Conservation (phyloP, 306 rosid genomes). For the Psophocarpus tetragonolobus region DNA sequence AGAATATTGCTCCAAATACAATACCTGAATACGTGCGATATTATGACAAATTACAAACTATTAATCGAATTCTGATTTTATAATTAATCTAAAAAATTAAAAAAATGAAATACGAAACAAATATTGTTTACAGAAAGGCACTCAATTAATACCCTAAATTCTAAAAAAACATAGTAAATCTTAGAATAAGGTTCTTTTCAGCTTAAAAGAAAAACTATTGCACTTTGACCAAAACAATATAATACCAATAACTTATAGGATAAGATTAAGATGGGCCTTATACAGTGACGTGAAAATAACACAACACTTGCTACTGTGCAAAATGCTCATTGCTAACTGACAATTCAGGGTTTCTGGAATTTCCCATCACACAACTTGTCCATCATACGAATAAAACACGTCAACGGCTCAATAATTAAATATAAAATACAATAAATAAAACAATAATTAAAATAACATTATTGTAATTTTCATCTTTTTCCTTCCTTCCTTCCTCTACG, state of each 20-base stretch:
- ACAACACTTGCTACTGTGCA: not conserved
- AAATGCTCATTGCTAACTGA: not conserved
- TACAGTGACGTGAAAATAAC: not conserved
- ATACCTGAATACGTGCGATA: not conserved
- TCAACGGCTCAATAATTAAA: not conserved
- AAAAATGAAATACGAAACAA: no score
- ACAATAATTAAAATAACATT: not conserved
- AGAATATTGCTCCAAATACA: no score
- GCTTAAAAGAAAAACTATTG: not conserved
- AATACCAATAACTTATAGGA: not conserved
- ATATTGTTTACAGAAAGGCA: not conserved
- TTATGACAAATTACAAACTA: not conserved
- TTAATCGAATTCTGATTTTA: not conserved
- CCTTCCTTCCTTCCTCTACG: not conserved
- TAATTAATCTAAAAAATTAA: not conserved
- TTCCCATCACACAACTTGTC: not conserved
- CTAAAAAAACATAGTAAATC: not conserved
- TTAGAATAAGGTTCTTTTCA: not conserved
- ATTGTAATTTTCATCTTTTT: not conserved
- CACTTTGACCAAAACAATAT: not conserved
- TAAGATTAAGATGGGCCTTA: not conserved
- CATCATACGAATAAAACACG: not conserved
- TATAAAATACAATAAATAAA: not conserved
- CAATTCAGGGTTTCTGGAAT: constrained; percentile 1
- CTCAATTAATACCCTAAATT: not conserved